phyloP scores from a whole-genome alignment of 2,329 filamentous ascomycete genomes.

The Curvularia lunata region DNA sequence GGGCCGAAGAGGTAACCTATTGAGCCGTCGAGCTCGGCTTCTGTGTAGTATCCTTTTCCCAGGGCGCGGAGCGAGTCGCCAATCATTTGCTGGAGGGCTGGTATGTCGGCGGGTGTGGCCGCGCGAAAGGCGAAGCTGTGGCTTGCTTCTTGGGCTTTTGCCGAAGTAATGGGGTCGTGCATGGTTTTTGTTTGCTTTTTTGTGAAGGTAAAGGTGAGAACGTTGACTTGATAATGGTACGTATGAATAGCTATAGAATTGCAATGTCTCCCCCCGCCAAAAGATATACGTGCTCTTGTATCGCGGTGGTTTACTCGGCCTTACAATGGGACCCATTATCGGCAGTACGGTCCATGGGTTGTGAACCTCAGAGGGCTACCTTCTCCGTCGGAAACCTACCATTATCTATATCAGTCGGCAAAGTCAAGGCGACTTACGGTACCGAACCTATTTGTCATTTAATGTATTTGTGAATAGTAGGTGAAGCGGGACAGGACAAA shows the following conservation, averaged over 20 bases:
- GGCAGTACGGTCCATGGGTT: neutral
- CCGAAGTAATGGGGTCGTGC: constrained; percentile 37
- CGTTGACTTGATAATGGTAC: neutral
- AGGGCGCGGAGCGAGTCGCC: constrained; percentile 36
- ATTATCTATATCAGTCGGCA: neutral
- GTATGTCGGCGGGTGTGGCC: constrained; percentile 40
- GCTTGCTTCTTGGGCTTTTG: constrained; percentile 45
- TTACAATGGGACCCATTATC: neutral
- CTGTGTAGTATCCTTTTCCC: constrained; percentile 37
- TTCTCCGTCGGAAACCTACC: constrained; percentile 4
- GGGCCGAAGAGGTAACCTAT: constrained; percentile 48
- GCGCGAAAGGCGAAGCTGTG: constrained; percentile 37
- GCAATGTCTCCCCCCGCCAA: neutral
- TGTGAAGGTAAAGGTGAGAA: neutral
- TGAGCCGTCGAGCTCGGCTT: constrained; percentile 45
- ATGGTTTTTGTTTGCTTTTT: constrained; percentile 3
- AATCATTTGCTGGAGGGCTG: constrained; percentile 41
- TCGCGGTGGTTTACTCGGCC: constrained; percentile 3
- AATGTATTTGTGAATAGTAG: neutral
- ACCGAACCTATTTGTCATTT: neutral
- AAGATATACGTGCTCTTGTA: neutral
- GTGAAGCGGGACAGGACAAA: neutral
- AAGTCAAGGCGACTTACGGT: neutral
- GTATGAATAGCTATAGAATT: neutral
- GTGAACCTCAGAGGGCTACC: neutral